Base-by-base conservation (phyloP, 495 filamentous ascomycete genomes). In the Penicillium salamii region DNA sequence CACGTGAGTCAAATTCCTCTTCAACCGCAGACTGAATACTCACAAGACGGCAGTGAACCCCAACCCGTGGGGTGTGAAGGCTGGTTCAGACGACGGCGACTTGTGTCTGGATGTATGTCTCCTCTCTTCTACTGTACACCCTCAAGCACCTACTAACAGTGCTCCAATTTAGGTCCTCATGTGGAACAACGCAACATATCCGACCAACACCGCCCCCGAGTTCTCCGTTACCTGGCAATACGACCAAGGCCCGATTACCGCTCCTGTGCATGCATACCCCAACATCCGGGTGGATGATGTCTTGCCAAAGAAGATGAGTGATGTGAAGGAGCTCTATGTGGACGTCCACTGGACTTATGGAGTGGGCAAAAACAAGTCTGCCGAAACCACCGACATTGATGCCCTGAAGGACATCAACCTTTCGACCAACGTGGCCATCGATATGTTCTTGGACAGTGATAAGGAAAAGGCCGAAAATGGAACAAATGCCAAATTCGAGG, bases 361-460 rank as follows among this genome's bases (percentile, higher is more conserved):
- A 8, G 24, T 70, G 14, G 71, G 71, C 45, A 54, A 26, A 8
- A 26, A 70, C 42, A 15, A 36, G 2, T 33, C 49, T 17, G 59
- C 50, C 3, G 39, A 29, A 0, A 50, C 54, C 1, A 64, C 67
- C 2, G 51, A 53, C 11, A 15, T 35, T 2, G 7, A 35, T 0
- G 36, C 38, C 11, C 50, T 75, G 8, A 51, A 14, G 11, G 26
- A 42, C 14, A 46, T 53, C 7, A 38, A 40, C 2, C 54, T 71
- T 15, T 63, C 72, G 33, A 50, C 65, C 46, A 74, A 71, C 58
- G 72, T 76, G n/a, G 69, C 68, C 24, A 52, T 76, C 17, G 72
- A 76, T 65, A 70, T 76, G 65, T 76, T 70, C 55, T 61, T 76
- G 23, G 72, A 75, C 42, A 45, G 44, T 18, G 65, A 71, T 36